A percentile compares a stretch with the other conserved stretches of the same genome.
Conservation (phyloP, 148 eudicot species). For the Rhododendron kiyosumense region DNA sequence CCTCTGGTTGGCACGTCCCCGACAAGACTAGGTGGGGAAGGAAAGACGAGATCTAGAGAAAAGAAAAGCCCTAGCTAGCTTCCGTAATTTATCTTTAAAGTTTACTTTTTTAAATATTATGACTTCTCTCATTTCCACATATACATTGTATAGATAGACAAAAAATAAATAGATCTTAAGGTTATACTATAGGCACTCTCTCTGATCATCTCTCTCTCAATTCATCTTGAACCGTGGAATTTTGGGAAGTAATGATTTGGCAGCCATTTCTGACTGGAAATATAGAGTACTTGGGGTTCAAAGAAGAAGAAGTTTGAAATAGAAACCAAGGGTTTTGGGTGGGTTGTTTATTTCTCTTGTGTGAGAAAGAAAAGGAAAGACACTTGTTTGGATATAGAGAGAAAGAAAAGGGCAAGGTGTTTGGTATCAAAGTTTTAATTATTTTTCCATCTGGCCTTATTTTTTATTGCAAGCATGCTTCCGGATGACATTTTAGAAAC, state of each 20-base stretch:
- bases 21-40: slow-evolving; percentile 52
- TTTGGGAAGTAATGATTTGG: slow-evolving; percentile 4
- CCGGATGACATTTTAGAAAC: neutral
- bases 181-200: neutral
- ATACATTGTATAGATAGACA: slow-evolving; percentile 19
- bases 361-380: neutral
- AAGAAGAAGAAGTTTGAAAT: neutral
- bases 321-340: neutral
- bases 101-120: slow-evolving; percentile 4
- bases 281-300: neutral
- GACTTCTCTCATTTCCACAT: neutral
- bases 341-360: neutral
- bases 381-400: neutral
- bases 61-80: slow-evolving; percentile 4
- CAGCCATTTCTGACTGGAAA: slow-evolving; percentile 2
- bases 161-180: neutral
- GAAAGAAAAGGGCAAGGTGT: neutral
- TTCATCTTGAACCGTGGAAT: neutral
- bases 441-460: neutral
- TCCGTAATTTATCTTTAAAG: slow-evolving; percentile 1
- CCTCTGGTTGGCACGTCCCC: slow-evolving; percentile 78
- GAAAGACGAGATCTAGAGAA: neutral
- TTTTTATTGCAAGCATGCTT: slow-evolving; percentile 7
- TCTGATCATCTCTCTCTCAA: neutral
- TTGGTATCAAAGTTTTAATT: neutral